Percentiles rank a stretch among this genome's conserved stretches.
phyloP scores from a whole-genome alignment of 2,329 filamentous ascomycete species.

The Epichloe festucae region DNA sequence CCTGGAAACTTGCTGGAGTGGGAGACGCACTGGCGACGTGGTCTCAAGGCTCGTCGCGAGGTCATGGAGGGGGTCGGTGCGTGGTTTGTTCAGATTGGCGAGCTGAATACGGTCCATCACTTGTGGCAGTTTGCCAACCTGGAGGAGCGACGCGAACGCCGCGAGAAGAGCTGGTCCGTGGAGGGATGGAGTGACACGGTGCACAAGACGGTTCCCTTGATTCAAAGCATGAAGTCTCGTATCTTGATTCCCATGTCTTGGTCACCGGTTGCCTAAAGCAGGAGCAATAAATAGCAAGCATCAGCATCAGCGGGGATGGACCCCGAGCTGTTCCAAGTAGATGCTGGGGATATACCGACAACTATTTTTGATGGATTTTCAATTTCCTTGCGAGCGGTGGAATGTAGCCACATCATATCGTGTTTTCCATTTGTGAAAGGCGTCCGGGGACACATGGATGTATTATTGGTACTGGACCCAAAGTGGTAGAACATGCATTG shows the following conservation, averaged over 20 bases:
- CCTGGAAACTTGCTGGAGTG: slow-evolving; percentile 94
- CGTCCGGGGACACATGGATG: slow-evolving; percentile 1
- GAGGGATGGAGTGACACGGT: slow-evolving; percentile 96
- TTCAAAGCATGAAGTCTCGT: slow-evolving; percentile 90
- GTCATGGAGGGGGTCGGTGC: slow-evolving; percentile 99
- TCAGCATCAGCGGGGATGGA: too few relatives aligned
- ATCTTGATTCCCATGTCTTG: slow-evolving; percentile 92
- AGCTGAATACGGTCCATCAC: slow-evolving; percentile 94
- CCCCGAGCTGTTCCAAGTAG: too few relatives aligned
- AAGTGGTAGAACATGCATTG: slow-evolving; percentile 1
- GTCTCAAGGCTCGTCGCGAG: slow-evolving; percentile 78
- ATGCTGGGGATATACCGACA: neutral
- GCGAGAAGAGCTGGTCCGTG: slow-evolving; percentile 90
- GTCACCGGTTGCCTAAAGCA: slow-evolving; percentile 71
- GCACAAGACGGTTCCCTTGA: slow-evolving; percentile 95
- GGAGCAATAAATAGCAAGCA: too few relatives aligned
- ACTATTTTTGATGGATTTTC: neutral
- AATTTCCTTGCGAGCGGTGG: neutral
- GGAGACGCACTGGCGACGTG: slow-evolving; percentile 96
- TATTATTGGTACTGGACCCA: neutral
- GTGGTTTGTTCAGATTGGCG: slow-evolving; percentile 98
- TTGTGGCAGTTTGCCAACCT: slow-evolving; percentile 97
- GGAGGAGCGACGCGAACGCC: slow-evolving; percentile 77
- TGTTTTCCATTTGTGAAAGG: slow-evolving; percentile 5
- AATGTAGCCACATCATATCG: neutral